These are phyloP conservation scores for Brassica cretica DNA, from an alignment of 345 rosid species.

Conservation along the genomic window DNA sequence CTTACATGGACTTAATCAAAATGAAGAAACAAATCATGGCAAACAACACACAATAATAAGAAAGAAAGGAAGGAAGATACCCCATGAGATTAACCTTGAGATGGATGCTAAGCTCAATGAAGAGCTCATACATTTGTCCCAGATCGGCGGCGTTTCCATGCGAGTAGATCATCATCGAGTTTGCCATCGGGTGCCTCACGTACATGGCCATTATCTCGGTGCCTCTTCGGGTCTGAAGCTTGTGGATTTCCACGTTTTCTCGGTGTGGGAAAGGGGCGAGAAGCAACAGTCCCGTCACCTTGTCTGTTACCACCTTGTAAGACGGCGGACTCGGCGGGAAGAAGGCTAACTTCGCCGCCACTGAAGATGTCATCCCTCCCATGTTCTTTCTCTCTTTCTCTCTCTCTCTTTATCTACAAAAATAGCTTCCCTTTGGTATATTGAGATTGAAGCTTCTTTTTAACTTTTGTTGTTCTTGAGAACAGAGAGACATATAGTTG, in stretches of 20 bases:
- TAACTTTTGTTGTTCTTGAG: neutral
- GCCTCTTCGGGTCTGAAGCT: slow-evolving; percentile 72
- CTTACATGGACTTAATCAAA: too few relatives aligned
- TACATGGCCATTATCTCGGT: slow-evolving; percentile 80
- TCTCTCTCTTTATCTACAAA: neutral
- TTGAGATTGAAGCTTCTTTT: neutral
- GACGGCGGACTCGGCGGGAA: slow-evolving; percentile 84
- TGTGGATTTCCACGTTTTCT: slow-evolving; percentile 85
- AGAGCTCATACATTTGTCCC: slow-evolving; percentile 99
- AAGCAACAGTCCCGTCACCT: slow-evolving; percentile 71
- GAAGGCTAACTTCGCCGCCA: slow-evolving; percentile 98
- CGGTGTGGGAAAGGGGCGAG: slow-evolving; percentile 78
- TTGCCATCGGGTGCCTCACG: slow-evolving; percentile 85
- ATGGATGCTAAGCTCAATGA: slow-evolving; percentile 89
- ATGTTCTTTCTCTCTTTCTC: slow-evolving; percentile 31
- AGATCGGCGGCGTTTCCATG: slow-evolving; percentile 99
- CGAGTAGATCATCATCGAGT: slow-evolving; percentile 79
- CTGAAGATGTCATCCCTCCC: slow-evolving; percentile 95
- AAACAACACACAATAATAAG: too few relatives aligned
- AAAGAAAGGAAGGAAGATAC: slow-evolving; percentile 17
- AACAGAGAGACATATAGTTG: neutral
- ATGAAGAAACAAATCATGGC: too few relatives aligned
- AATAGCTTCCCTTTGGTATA: too few relatives aligned
- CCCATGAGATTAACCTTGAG: slow-evolving; percentile 94
- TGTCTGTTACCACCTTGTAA: slow-evolving; percentile 73